Percentiles rank a stretch among this genome's conserved stretches.
Evolutionary conservation across 768 basidiomycete genomes (phyloP).

Genomic region (Russula compacta): DNA sequence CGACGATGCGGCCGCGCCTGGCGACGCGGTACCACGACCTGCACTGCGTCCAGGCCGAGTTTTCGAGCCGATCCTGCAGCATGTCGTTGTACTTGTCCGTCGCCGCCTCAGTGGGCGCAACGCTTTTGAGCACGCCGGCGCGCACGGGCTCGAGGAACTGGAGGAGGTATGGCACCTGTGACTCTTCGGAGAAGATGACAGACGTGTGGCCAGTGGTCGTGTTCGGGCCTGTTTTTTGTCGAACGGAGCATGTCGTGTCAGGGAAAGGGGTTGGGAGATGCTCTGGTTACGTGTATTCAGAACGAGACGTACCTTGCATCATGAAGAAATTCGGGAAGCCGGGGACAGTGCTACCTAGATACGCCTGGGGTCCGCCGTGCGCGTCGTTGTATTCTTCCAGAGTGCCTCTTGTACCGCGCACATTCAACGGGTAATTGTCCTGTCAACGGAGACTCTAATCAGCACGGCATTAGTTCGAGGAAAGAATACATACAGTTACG

Average conservation of each 20-base stretch:
- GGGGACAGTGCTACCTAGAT: conserved; percentile 32
- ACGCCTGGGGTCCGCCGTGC: conserved; percentile 44
- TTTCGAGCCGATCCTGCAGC: conserved; percentile 2
- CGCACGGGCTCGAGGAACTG: conserved; percentile 9
- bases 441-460: neutral
- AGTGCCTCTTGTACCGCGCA: conserved; percentile 24
- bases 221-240: conserved; percentile 33
- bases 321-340: conserved; percentile 19
- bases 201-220: conserved; percentile 48
- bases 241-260: neutral
- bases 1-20: neutral
- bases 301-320: neutral
- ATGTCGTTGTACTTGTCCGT: conserved; percentile 14
- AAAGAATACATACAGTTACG: conserved; percentile 30
- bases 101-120: conserved; percentile 7
- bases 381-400: conserved; percentile 37
- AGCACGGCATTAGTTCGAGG: neutral
- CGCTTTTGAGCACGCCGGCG: conserved; percentile 1
- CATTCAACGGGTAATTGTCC: conserved; percentile 9
- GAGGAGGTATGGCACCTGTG: neutral
- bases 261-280: neutral
- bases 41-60: conserved; percentile 13
- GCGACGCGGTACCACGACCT: conserved; percentile 16
- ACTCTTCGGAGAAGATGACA: conserved; percentile 38
- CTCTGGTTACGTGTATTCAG: neutral